Evolutionary conservation across 257 asterid genomes (phyloP), one percentile per base, ranked within the genome.

Genomic region (Nicotiana sylvestris): DNA sequence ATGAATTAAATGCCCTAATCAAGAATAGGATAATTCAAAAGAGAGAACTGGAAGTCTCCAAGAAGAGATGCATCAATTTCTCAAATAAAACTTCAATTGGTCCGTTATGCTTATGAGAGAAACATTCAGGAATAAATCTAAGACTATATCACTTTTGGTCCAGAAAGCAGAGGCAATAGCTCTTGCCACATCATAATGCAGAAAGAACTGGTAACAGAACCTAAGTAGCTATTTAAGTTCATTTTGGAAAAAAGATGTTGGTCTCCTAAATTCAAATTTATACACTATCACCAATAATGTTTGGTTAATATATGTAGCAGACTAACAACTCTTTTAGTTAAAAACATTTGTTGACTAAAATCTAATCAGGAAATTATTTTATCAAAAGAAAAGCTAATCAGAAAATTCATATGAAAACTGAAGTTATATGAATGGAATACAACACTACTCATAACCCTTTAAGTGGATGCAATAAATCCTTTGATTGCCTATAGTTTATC

Each of bases 121-220:
- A 18, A 70, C 78, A 39, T 21, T 43, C 60, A 43, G 58, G 78
- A 72, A 70, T 70, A 43, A 43, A 72, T 72, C 21, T 6, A 72
- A 72, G 15, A 46, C 27, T 46, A 72, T 46, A 25, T 46, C 79
- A 74, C 2, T 33, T 49, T 25, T 74, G 25, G 32, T 25, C 62
- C 79, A 49, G 61, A 49, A 49, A 74, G 39, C 61, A 27, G 79
- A 74, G 62, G 79, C 39, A 74, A 46, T 6, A 72, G 62, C 79
- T 46, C 79, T 25, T 74, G 39, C 62, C 62, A 46, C 21, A 25
- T 13, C 61, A 25, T 49, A 74, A 46, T 49, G 79, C 13, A 74
- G 62, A 74, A 49, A 25, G 79, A 74, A 74, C 62, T 49, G 61
- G 49, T 74, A 49, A 74, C 39, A 46, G 39, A 46, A 74, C 61